Evolutionary conservation across 768 basidiomycete genomes (phyloP), one percentile per base, ranked within the genome.

Genomic region (Leccinum olivaceopallidum): DNA sequence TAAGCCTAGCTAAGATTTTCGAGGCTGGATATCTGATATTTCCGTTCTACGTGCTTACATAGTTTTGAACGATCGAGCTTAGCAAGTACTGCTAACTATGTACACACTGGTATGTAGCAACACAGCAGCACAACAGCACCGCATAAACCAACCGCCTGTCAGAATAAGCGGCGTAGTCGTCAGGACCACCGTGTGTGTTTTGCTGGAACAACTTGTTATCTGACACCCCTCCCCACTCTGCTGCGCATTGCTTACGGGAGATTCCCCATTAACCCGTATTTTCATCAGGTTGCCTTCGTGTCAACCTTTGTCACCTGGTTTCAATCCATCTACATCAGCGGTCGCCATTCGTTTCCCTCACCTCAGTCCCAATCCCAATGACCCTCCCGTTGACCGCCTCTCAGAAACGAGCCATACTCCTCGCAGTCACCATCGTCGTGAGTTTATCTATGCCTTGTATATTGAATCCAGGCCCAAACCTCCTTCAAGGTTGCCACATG

Each of bases 381-480:
- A 20, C 53, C 37, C 22, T 71, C 58, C 65, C 71, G 6, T 42
- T 71, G 30, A 71, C 72, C 6, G 52, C 69, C 7, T 67, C 71
- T 34, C 72, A 75, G 54, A 75, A 68, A 50, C 70, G 72, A 13
- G 69, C 72, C 8, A 49, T 75, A 28, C 53, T 75, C 0, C 63
- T 73, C 18, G 72, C 73, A 3, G 36, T 64, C 57, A 53, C 70
- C 39, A 48, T 73, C 13, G 22, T 73, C 36, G 71, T 75, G n/a
- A 62, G 71, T 63, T 6, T 7, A 1, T 37, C n/a, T 2, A 3
- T 18, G 9, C 18, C 4, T 2, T 28, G 14, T 18, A 10, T 36
- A 12, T 14, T 12, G 16, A 13, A 24, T 22, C 60, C 12, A 18
- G 18, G 1, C 34, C 24, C 13, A 20, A 14, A 53, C 42, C 16